Percentiles rank a stretch among this genome's conserved stretches.
phyloP scores from a whole-genome alignment of 495 filamentous ascomycete genomes.

The Penicillium bovifimosum region DNA sequence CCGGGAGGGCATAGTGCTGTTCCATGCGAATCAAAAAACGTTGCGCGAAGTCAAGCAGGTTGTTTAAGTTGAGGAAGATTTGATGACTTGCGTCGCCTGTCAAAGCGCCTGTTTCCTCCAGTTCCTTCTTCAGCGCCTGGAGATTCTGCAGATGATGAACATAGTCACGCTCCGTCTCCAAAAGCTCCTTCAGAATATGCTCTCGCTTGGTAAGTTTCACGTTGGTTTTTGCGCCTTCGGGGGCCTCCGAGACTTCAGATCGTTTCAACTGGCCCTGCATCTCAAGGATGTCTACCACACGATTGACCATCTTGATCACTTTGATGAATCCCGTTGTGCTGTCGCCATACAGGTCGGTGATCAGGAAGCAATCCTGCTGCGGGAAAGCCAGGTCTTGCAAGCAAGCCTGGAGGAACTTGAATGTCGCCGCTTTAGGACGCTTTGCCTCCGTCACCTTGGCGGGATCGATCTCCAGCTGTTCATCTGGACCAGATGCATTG shows the following conservation, averaged over 20 bases:
- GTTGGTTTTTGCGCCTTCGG: constrained; percentile 36
- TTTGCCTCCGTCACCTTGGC: constrained; percentile 55
- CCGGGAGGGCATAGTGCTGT: constrained; percentile 79
- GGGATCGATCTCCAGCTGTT: constrained; percentile 58
- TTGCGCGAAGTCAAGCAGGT: constrained; percentile 89
- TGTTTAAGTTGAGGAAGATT: constrained; percentile 94
- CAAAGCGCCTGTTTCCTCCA: constrained; percentile 82
- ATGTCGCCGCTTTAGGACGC: constrained; percentile 62
- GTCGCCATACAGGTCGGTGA: constrained; percentile 84
- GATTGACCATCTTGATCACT: constrained; percentile 80
- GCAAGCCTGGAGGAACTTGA: constrained; percentile 66
- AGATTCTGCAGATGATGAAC: constrained; percentile 96
- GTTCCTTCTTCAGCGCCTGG: constrained; percentile 82
- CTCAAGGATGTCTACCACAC: constrained; percentile 81
- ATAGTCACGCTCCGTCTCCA: constrained; percentile 94
- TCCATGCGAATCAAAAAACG: constrained; percentile 93
- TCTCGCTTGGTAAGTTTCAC: constrained; percentile 71
- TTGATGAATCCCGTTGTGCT: constrained; percentile 98
- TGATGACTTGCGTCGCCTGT: constrained; percentile 87
- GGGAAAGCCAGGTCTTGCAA: constrained; percentile 68
- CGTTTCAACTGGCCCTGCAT: constrained; percentile 61
- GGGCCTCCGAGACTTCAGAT: constrained; percentile 40
- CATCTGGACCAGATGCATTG: constrained; percentile 67
- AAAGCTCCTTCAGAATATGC: constrained; percentile 81
- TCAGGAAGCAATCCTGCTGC: constrained; percentile 79